phyloP scores from a whole-genome alignment of 2,329 filamentous ascomycete genomes.

The Diaporthe australafricana region DNA sequence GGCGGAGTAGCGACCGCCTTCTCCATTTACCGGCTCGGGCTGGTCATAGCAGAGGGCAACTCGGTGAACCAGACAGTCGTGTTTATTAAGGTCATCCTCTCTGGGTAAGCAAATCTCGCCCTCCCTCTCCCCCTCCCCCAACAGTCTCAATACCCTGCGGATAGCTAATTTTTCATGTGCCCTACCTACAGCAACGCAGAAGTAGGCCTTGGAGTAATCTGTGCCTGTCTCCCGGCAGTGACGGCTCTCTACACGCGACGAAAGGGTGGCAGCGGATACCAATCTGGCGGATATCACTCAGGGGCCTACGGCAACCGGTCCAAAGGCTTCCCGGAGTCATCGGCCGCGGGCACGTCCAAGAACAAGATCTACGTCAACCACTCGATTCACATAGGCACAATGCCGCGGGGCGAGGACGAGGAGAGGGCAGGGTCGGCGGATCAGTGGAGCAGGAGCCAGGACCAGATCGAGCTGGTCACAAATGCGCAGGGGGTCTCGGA shows the following conservation, averaged over 20 bases:
- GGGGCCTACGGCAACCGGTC: conserved; percentile 20
- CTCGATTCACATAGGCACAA: conserved; percentile 5
- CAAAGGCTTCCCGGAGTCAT: neutral
- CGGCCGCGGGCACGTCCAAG: conserved; percentile 3
- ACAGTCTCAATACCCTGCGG: neutral
- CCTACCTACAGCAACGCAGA: conserved; percentile 44
- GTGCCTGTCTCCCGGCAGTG: conserved; percentile 46
- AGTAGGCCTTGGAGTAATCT: conserved; percentile 47
- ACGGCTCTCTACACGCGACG: conserved; percentile 40
- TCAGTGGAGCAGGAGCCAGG: conserved; percentile 27
- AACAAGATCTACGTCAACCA: conserved; percentile 31
- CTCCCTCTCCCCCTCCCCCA: neutral
- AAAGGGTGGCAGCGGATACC: conserved; percentile 18
- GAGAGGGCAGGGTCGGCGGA: neutral
- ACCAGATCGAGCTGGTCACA: conserved; percentile 31
- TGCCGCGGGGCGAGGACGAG: conserved; percentile 18
- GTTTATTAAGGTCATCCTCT: conserved; percentile 44
- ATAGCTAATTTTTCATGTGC: neutral
- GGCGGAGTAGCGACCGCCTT: conserved; percentile 48
- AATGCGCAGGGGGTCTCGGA: conserved; percentile 15
- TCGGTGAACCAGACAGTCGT: conserved; percentile 44
- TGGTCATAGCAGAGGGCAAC: conserved; percentile 42
- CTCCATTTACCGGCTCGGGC: conserved; percentile 45
- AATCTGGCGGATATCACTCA: conserved; percentile 1
- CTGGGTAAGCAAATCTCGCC: conserved; percentile 37